Evolutionary conservation across 2,329 filamentous ascomycete genomes (phyloP), one percentile per base, ranked within the genome.

Genomic region (Alternaria brassicicola): DNA sequence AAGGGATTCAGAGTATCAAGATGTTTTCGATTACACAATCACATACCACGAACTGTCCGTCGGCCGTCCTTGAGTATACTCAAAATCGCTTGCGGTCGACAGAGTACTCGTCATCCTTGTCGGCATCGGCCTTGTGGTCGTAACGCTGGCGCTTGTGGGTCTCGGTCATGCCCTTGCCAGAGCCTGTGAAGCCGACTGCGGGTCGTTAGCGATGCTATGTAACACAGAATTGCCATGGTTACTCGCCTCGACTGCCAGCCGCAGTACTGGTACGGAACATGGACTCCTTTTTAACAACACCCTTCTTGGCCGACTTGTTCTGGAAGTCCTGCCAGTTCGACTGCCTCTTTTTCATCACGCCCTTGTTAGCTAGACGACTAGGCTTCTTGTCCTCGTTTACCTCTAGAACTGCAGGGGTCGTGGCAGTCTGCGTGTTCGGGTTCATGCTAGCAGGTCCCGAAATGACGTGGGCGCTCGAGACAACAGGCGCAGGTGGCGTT

Each of bases 181-280:
- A 97, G 62, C 95, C 95, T 8, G 92, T 97, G 74, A 99, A 97
- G 31, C 95, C 95, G 73, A 99, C 95, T 97, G 66, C 60, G 19
- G 43, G 41, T 47, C 15, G 59, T 76, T 64, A 77, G 75, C 64
- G 35, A 42, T 30, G 13, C 5, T 53, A 30, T 13, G 17, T 10
- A 1, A 8, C 19, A 13, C 2, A 23, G 25, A 15, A 10, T 9
- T 9, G 23, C 2, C 10, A 28, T 6, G 15, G 2, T 56, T 33
- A 12, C 84, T 67, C 81, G 96, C 93, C 93, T 89, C 93, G 87
- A 57, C 91, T 93, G 71, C 92, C 86, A 23, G 95, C 85, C 61
- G 92, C 89, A 30, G 96, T 93, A 0, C 93, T 92, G 3, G 93
- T 97, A 45, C 93, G 88, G 77, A 97, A 97, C 93, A 97, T 97